A percentile compares a stretch with the other conserved stretches of the same genome.
phyloP scores from a whole-genome alignment of 2,329 filamentous ascomycete species.

The Fusarium albosuccineum region DNA sequence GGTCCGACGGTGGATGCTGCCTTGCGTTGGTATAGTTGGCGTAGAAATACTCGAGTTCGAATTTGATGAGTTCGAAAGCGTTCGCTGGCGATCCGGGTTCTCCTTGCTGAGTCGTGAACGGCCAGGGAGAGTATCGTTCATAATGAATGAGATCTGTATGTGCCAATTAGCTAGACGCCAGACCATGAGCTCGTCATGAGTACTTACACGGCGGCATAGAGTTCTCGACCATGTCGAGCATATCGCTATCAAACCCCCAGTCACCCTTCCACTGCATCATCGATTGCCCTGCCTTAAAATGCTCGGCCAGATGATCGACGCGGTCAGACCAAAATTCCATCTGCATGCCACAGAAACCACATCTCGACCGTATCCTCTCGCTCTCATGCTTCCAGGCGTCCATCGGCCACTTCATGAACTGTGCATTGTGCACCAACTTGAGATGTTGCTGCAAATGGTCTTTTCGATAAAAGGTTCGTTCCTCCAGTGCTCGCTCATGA shows the following conservation, averaged over 20 bases:
- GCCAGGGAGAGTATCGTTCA: conserved; percentile 52
- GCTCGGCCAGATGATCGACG: conserved; percentile 54
- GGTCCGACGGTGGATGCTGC: conserved; percentile 24
- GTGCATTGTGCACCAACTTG: conserved; percentile 26
- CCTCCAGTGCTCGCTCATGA: conserved; percentile 58
- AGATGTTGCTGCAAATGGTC: conserved; percentile 57
- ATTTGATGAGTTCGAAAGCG: conserved; percentile 52
- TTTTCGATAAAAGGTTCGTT: conserved; percentile 58
- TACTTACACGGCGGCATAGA: conserved; percentile 53
- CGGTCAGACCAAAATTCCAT: conserved; percentile 53
- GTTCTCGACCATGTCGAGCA: conserved; percentile 54
- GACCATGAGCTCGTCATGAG: too few species aligned
- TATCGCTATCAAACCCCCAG: conserved; percentile 49
- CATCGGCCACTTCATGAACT: conserved; percentile 55
- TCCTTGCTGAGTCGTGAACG: conserved; percentile 44
- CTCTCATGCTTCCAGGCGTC: conserved; percentile 52
- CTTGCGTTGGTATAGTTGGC: conserved; percentile 28
- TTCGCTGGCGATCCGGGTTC: conserved; percentile 35
- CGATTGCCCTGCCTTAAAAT: conserved; percentile 49
- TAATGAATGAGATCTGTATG: conserved; percentile 53
- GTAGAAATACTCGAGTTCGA: conserved; percentile 47
- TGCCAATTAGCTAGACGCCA: neutral
- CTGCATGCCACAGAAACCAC: conserved; percentile 54
- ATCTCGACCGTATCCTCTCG: conserved; percentile 46
- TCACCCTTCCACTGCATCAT: conserved; percentile 3